A percentile compares a stretch with the other conserved stretches of the same genome.
These are phyloP conservation scores for Dianthus caryophyllus DNA, from an alignment of 148 eudicot genomes.

Conservation along the genomic window DNA sequence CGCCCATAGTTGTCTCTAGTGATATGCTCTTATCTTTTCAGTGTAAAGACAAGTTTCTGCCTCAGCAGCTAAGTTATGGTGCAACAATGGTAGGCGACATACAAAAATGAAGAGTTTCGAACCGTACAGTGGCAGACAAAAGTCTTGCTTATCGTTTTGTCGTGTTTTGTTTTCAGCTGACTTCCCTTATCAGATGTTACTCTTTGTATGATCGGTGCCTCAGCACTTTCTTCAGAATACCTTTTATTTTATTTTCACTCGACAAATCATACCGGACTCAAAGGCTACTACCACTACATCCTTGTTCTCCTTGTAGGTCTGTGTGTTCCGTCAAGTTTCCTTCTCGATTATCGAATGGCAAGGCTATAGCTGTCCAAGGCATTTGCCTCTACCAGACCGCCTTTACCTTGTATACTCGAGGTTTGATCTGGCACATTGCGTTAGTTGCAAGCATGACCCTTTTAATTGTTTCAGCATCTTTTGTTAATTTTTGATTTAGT, in stretches of 20 bases:
- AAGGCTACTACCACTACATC: slow-evolving; percentile 86
- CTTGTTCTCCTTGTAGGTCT: slow-evolving; percentile 69
- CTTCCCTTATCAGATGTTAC: slow-evolving; percentile 75
- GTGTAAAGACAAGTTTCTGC: background rate
- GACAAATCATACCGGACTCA: slow-evolving; percentile 79
- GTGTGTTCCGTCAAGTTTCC: slow-evolving; percentile 80
- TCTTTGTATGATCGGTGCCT: slow-evolving; percentile 60
- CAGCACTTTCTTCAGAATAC: slow-evolving; percentile 88
- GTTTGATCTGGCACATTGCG: too few species aligned
- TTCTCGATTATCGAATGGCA: slow-evolving; percentile 61
- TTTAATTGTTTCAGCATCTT: slow-evolving; percentile 71
- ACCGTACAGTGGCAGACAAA: background rate
- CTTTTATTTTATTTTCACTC: slow-evolving; percentile 86
- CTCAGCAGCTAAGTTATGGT: background rate
- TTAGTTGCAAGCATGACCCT: slow-evolving; percentile 73
- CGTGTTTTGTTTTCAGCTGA: slow-evolving; percentile 40
- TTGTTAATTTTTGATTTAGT: slow-evolving; percentile 47
- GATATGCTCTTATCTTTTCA: too few species aligned
- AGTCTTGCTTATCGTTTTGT: background rate
- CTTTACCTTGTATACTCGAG: too few species aligned
- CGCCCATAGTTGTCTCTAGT: slow-evolving; percentile 2
- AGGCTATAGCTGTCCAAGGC: slow-evolving; percentile 83
- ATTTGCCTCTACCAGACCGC: slow-evolving; percentile 97
- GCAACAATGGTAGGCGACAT: background rate
- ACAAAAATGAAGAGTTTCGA: background rate